Conservation (phyloP, 371 early-diverging fungal species). For the Rhizopus delemar region DNA sequence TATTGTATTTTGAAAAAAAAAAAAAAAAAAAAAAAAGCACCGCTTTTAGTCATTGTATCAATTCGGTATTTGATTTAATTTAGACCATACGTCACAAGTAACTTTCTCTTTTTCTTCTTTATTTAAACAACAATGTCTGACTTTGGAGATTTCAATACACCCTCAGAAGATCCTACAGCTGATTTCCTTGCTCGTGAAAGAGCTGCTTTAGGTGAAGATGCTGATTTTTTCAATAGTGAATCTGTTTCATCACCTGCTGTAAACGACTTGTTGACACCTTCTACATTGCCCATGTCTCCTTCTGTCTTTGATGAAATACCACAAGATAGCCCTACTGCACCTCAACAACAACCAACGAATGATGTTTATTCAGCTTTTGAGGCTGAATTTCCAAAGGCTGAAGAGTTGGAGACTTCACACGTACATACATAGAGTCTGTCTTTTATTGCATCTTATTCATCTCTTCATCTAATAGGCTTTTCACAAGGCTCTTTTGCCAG, state of each 20-base stretch:
- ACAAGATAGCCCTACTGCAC: background rate
- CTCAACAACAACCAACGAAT: background rate
- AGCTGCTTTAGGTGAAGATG: conserved; percentile 80
- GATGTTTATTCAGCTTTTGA: conserved; percentile 44
- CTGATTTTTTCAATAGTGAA: conserved; percentile 57
- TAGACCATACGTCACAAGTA: too few relatives aligned
- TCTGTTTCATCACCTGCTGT: conserved; percentile 6
- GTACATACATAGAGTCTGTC: background rate
- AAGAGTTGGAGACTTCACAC: conserved; percentile 52
- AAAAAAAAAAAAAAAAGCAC: too few relatives aligned
- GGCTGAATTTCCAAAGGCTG: conserved; percentile 47
- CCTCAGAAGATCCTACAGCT: conserved; percentile 75
- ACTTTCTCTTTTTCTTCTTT: conserved; percentile 4
- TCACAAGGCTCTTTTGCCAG: conserved; percentile 50
- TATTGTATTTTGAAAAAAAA: too few relatives aligned
- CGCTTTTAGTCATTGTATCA: too few relatives aligned
- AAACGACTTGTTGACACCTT: conserved; percentile 2
- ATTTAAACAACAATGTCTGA: conserved; percentile 45
- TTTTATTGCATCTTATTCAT: background rate
- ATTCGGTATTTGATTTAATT: too few relatives aligned
- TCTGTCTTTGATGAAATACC: conserved; percentile 18
- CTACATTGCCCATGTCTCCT: conserved; percentile 15
- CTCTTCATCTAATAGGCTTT: conserved; percentile 36
- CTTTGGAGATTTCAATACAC: conserved; percentile 55
- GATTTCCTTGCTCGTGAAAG: conserved; percentile 93